Conservation (phyloP, 208 protist species). For the Acanthamoeba comandoni region DNA sequence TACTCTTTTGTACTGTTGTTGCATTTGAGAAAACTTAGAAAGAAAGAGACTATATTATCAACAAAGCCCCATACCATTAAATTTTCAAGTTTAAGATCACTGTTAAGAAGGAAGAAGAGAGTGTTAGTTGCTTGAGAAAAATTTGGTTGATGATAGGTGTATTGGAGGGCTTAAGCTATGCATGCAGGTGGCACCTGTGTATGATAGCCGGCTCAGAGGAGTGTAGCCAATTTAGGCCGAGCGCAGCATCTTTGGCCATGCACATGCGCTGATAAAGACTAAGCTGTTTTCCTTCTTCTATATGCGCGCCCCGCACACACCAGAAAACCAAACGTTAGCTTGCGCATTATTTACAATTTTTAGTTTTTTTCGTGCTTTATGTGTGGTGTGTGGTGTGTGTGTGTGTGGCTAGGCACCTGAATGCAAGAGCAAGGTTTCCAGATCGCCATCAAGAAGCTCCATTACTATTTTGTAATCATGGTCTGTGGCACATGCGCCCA, state of each 20-base stretch:
- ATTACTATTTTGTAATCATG: constrained; percentile 81
- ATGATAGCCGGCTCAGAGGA: constrained; percentile 80
- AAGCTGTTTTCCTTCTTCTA: constrained; percentile 68
- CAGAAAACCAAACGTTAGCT: constrained; percentile 14
- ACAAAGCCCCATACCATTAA: too few relatives aligned
- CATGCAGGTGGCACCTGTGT: too few relatives aligned
- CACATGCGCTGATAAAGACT: constrained; percentile 79
- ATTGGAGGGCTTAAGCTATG: too few relatives aligned
- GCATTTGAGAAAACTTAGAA: too few relatives aligned
- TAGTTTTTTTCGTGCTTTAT: too few relatives aligned
- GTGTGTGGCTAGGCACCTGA: too few relatives aligned
- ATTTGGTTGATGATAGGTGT: constrained; percentile 8
- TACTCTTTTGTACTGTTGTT: too few relatives aligned
- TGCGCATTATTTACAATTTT: too few relatives aligned
- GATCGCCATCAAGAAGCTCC: constrained; percentile 74
- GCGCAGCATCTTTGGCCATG: constrained; percentile 84
- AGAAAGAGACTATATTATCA: too few relatives aligned
- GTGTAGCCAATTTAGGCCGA: constrained; percentile 85
- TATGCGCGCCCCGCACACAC: constrained; percentile 57
- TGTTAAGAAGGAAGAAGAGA: too few relatives aligned
- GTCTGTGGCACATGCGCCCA: constrained; percentile 81
- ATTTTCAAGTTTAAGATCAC: too few relatives aligned
- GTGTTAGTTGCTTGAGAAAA: too few relatives aligned
- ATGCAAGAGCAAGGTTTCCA: constrained; percentile 10
- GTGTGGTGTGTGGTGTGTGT: not conserved